phyloP scores from a whole-genome alignment of 192 early-diverging fungal species.

The Backusella liffmaniae region DNA sequence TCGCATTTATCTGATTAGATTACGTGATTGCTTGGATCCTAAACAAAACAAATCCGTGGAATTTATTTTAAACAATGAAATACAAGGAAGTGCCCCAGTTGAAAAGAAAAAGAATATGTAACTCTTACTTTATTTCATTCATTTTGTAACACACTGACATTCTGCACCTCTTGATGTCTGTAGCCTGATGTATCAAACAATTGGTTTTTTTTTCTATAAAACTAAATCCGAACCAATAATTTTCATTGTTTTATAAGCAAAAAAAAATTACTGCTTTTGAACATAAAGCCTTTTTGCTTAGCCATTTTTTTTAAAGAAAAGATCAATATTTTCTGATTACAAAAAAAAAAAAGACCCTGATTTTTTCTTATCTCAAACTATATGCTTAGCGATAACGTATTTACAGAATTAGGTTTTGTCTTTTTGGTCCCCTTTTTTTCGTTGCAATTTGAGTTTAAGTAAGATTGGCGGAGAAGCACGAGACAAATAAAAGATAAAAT shows the following conservation, averaged over 20 bases:
- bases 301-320: not conserved
- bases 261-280: not conserved
- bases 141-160: not conserved
- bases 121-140: not conserved
- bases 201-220: not conserved
- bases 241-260: not conserved
- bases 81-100: too few species aligned
- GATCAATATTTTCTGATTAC: not conserved
- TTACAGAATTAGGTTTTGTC: not conserved
- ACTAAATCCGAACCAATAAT: not conserved
- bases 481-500: not conserved
- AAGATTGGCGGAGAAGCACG: not conserved
- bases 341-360: not conserved
- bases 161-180: not conserved
- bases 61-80: too few species aligned
- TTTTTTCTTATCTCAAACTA: not conserved
- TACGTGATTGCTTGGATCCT: not conserved
- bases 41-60: too few species aligned
- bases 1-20: not conserved
- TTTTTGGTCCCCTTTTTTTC: not conserved
- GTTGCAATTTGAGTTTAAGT: not conserved
- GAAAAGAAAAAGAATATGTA: not conserved
- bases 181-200: not conserved
- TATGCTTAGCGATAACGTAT: not conserved
- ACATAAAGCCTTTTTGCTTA: not conserved